Evolutionary conservation across 2,329 filamentous ascomycete species (phyloP).

Genomic region (Penicillium brasilianum): DNA sequence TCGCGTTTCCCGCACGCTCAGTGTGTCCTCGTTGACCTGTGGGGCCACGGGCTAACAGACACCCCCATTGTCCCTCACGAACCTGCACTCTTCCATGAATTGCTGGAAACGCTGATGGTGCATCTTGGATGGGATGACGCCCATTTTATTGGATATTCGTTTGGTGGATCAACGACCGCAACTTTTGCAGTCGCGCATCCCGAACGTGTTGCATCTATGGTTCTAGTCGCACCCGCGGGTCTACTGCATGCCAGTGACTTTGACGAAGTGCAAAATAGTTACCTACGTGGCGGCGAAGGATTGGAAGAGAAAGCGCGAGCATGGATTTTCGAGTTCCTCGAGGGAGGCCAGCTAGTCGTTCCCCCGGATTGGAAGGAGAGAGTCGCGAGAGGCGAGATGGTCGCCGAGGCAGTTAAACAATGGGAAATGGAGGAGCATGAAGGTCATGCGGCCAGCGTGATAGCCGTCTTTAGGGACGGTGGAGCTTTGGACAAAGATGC

Average conservation of each 20-base stretch:
- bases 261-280: slow-evolving; percentile 24
- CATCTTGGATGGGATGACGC: slow-evolving; percentile 50
- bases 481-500: slow-evolving; percentile 48
- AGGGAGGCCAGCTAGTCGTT: slow-evolving; percentile 51
- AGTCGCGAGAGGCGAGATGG: slow-evolving; percentile 50
- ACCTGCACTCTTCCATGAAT: slow-evolving; percentile 49
- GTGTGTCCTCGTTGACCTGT: slow-evolving; percentile 55
- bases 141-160: slow-evolving; percentile 58
- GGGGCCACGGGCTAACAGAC: slow-evolving; percentile 60
- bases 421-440: slow-evolving; percentile 56
- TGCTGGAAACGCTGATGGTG: slow-evolving; percentile 49
- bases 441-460: slow-evolving; percentile 54
- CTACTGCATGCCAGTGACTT: slow-evolving; percentile 42
- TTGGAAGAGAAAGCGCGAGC: slow-evolving; percentile 41
- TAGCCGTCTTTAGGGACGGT: slow-evolving; percentile 55
- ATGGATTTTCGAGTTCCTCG: slow-evolving; percentile 49
- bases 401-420: slow-evolving; percentile 53
- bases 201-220: slow-evolving; percentile 40
- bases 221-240: slow-evolving; percentile 56
- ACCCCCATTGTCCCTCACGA: slow-evolving; percentile 53
- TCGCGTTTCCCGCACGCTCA: slow-evolving; percentile 43
- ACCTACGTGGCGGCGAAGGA: slow-evolving; percentile 30
- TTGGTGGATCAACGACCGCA: slow-evolving; percentile 51
- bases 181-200: slow-evolving; percentile 45
- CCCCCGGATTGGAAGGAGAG: slow-evolving; percentile 53